Conservation (phyloP, 73 alveolate species). For the Diophrys appendiculata region DNA sequence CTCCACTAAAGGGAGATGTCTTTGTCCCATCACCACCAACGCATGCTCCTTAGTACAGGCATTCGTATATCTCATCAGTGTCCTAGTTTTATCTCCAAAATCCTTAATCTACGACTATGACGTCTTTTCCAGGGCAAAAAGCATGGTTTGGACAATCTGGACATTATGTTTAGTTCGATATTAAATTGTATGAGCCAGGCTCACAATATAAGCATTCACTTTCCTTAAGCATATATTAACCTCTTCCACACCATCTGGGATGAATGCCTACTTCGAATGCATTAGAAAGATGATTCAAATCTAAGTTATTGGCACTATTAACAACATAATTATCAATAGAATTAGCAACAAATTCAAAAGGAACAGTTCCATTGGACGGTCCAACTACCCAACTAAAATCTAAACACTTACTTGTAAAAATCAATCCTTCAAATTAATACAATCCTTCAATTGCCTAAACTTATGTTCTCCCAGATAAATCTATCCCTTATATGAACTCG, state of each 20-base stretch:
- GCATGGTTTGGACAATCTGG: constrained; percentile 28
- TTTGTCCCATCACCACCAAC: constrained; percentile 13
- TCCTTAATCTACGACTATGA: constrained; percentile 13
- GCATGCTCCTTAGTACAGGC: constrained; percentile 15
- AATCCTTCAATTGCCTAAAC: neutral
- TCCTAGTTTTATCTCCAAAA: constrained; percentile 16
- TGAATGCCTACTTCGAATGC: neutral
- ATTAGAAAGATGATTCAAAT: too few relatives aligned
- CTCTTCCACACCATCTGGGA: neutral
- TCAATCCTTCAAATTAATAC: too few relatives aligned
- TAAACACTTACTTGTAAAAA: too few relatives aligned
- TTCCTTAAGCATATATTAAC: neutral
- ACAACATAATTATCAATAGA: neutral
- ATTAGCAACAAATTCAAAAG: neutral
- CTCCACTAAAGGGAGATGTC: neutral
- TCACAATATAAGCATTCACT: neutral
- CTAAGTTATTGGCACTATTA: neutral
- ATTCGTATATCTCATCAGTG: constrained; percentile 21
- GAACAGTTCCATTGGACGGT: neutral
- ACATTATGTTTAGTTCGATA: neutral
- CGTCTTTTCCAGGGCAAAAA: constrained; percentile 22
- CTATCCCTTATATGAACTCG: neutral
- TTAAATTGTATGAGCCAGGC: neutral
- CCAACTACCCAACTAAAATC: neutral
- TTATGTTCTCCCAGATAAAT: neutral